These are phyloP conservation scores for Lodderomyces margitis DNA, from an alignment of 1,139 yeast species.

Conservation along the genomic window DNA sequence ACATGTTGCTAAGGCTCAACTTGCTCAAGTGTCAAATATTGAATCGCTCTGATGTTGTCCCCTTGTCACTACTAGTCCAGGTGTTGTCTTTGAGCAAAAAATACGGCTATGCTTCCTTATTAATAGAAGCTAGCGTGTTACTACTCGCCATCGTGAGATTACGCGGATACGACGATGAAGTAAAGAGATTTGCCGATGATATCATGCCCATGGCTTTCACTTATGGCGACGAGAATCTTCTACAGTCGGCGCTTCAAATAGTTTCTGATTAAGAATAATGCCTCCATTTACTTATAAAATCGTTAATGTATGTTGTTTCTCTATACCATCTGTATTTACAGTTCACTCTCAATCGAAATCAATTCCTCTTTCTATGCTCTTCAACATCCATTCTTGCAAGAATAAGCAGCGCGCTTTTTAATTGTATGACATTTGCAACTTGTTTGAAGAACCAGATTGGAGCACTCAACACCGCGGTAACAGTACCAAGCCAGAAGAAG, in stretches of 20 bases:
- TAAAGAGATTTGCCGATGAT: slow-evolving; percentile 29
- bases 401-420: slow-evolving; percentile 78
- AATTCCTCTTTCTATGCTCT: slow-evolving; percentile 25
- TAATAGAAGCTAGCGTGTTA: slow-evolving; percentile 40
- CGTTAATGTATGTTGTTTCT: background rate
- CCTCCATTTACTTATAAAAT: background rate
- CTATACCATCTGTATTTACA: background rate
- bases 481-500: slow-evolving; percentile 65
- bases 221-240: slow-evolving; percentile 30
- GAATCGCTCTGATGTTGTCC: slow-evolving; percentile 36
- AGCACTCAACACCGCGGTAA: slow-evolving; percentile 60
- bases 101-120: slow-evolving; percentile 38
- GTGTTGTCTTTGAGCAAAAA: slow-evolving; percentile 41
- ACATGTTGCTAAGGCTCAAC: slow-evolving; percentile 42
- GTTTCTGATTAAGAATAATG: slow-evolving; percentile 11
- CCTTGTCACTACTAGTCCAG: slow-evolving; percentile 43
- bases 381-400: slow-evolving; percentile 82
- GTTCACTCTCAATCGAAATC: background rate
- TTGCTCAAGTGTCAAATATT: slow-evolving; percentile 44
- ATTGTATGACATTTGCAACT: slow-evolving; percentile 82
- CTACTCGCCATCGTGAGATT: slow-evolving; percentile 38
- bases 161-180: slow-evolving; percentile 37
- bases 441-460: slow-evolving; percentile 94
- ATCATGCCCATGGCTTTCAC: slow-evolving; percentile 43
- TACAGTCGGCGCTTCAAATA: slow-evolving; percentile 36